Percentiles rank a stretch among this genome's conserved stretches.
Conservation (phyloP, 108 stramenopile genomes). For the Cylindrotheca fusiformis region DNA sequence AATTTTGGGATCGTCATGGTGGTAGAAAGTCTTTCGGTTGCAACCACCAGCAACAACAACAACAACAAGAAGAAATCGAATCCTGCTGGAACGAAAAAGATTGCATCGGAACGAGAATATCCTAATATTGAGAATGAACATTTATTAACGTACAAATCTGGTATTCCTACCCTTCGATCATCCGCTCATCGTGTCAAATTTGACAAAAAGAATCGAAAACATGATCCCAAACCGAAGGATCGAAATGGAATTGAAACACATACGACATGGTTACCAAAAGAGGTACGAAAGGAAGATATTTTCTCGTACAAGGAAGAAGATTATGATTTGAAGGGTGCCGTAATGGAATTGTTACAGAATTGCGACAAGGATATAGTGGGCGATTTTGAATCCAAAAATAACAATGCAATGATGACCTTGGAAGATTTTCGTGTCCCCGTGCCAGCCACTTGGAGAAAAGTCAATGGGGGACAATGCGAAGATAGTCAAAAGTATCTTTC, state of each 20-base stretch:
- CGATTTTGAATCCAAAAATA: conserved; percentile 15
- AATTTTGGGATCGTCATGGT: too few species aligned
- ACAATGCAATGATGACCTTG: conserved; percentile 13
- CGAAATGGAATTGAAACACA: conserved; percentile 50
- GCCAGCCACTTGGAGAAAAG: conserved; percentile 52
- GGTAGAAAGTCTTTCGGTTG: too few species aligned
- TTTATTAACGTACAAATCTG: conserved; percentile 55
- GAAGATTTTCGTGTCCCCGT: conserved; percentile 74
- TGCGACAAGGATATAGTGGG: conserved; percentile 66
- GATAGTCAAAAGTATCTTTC: conserved; percentile 78
- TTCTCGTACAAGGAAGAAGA: conserved; percentile 40
- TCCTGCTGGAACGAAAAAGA: conserved; percentile 7
- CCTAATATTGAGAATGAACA: conserved; percentile 16
- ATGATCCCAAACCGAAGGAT: conserved; percentile 61
- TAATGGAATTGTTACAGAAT: conserved; percentile 39
- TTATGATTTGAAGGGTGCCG: conserved; percentile 51
- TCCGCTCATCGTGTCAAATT: conserved; percentile 83
- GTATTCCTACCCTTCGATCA: conserved; percentile 77
- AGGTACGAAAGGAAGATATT: conserved; percentile 43
- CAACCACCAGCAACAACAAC: neutral
- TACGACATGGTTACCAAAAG: conserved; percentile 60
- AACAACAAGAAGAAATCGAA: neutral
- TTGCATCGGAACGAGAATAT: conserved; percentile 25
- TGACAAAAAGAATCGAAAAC: conserved; percentile 57
- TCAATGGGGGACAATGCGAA: conserved; percentile 66